Base-by-base conservation (phyloP, 305 asterid species). In the Fraxinus platypoda region DNA sequence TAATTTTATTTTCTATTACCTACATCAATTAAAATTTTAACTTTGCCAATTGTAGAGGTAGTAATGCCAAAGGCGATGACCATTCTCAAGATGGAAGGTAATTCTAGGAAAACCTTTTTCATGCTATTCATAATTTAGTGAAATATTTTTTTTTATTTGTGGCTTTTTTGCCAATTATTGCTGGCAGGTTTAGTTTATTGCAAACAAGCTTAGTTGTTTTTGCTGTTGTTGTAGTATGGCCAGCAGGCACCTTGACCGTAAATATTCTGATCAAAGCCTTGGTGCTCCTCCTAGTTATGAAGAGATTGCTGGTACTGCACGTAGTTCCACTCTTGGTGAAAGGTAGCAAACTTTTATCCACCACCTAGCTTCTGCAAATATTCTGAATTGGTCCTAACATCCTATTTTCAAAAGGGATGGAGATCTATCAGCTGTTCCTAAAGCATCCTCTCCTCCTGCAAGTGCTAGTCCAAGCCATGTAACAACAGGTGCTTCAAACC, bases 11-110 rank as follows among this genome's bases (percentile, higher is more conserved):
- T 78, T 70, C 43, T 28, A 34, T 37, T 31, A 11, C 25, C 28
- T 35, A 66, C 75, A 12, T 34, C 57, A 25, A 33, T 34, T 26
- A 70, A 78, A 28, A 5, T 70, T 70, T 25, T 30, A 15, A 28
- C 37, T 70, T 30, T 70, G 75, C 75, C 37, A 70, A 70, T 70
- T 70, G 37, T 70, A 70, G 75, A 70, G 73, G 73, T 28, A 66
- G 75, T 70, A 70, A 70, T 70, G 75, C 91, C 71, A 89, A 83
- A 89, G 92, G 90, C 79, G 95, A 90, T 82, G 98, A 91, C 78
- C 92, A 84, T 64, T 88, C 93, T 86, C 98, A 90, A 78, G 93
- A 94, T 87, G 98, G 97, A 91, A 93, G 99, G 98, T 94, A 85
- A 73, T 75, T 59, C 35, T 77, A 31, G 21, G 83, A 78, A 35